Conservation (phyloP, 306 rosid species). For the Rubus parviflorus region DNA sequence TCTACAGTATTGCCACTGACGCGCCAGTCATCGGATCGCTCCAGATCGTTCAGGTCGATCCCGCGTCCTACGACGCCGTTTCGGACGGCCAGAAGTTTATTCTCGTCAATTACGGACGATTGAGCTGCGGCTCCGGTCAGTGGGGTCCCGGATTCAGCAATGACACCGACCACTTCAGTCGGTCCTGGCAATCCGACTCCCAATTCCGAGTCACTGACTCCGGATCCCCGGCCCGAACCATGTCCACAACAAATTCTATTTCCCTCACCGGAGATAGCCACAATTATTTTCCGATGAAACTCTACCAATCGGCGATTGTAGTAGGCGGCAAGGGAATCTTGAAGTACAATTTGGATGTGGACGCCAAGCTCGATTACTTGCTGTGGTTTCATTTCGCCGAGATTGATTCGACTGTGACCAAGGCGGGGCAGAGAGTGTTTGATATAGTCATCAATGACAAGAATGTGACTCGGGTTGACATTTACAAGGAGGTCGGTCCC, state of each 20-base stretch:
- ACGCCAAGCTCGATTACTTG: constrained; percentile 85
- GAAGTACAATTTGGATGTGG: constrained; percentile 66
- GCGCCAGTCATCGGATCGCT: constrained; percentile 80
- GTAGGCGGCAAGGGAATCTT: constrained; percentile 38
- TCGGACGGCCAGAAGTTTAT: constrained; percentile 26
- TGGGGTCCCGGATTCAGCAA: constrained; percentile 89
- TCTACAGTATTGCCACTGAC: constrained; percentile 89
- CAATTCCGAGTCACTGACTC: constrained; percentile 22
- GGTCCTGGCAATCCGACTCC: constrained; percentile 83
- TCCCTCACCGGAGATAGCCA: constrained; percentile 59
- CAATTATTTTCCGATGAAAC: constrained; percentile 69
- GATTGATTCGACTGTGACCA: constrained; percentile 59
- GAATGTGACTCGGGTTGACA: constrained; percentile 63
- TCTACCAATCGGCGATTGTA: constrained; percentile 62
- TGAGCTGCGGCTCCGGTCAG: constrained; percentile 70
- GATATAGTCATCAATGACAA: constrained; percentile 61
- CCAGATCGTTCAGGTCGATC: constrained; percentile 65
- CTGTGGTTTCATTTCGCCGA: constrained; percentile 93
- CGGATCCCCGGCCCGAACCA: background rate
- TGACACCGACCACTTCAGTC: constrained; percentile 67
- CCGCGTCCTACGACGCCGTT: constrained; percentile 54
- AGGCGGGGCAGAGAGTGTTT: constrained; percentile 69
- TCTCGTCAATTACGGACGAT: constrained; percentile 79
- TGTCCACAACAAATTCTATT: constrained; percentile 44
- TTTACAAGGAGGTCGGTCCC: constrained; percentile 65